Percentiles rank a stretch among this genome's conserved stretches.
These are phyloP conservation scores for Symmetrospora coprosmae DNA, from an alignment of 768 basidiomycete species.

Conservation along the genomic window DNA sequence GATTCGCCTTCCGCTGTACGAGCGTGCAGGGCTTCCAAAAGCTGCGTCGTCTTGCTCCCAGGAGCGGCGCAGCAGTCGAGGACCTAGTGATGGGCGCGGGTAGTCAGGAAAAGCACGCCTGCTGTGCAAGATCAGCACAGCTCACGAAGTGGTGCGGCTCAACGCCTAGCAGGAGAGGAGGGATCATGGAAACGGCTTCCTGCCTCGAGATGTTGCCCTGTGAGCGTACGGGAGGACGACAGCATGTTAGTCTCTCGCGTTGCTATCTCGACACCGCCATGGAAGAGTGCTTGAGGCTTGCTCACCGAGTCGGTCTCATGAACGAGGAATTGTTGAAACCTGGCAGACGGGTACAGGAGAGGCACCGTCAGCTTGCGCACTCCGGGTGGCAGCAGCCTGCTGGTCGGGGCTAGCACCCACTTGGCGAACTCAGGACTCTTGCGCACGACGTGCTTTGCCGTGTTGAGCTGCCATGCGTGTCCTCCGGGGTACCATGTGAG, in stretches of 20 bases:
- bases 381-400: too few species aligned
- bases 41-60: constrained; percentile 94
- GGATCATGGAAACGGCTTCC: constrained; percentile 98
- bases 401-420: constrained; percentile 20
- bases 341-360: too few species aligned
- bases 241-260: too few species aligned
- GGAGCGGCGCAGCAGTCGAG: constrained; percentile 99
- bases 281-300: constrained; percentile 29
- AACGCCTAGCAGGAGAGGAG: constrained; percentile 87
- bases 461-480: constrained; percentile 93
- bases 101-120: neutral
- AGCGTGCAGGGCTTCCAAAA: constrained; percentile 89
- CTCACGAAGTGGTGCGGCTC: constrained; percentile 63
- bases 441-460: constrained; percentile 71
- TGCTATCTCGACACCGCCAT: too few species aligned
- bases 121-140: constrained; percentile 1
- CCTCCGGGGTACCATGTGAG: constrained; percentile 89
- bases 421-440: constrained; percentile 79
- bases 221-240: too few species aligned
- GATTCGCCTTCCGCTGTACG: constrained; percentile 43
- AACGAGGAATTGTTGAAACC: constrained; percentile 85
- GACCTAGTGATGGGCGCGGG: constrained; percentile 42
- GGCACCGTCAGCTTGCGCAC: too few species aligned
- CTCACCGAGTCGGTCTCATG: constrained; percentile 92
- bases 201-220: constrained; percentile 91